A percentile compares a stretch with the other conserved stretches of the same genome.
Evolutionary conservation across 1,284 basidiomycete genomes (phyloP).

Genomic region (Xerocomus nothofagi): DNA sequence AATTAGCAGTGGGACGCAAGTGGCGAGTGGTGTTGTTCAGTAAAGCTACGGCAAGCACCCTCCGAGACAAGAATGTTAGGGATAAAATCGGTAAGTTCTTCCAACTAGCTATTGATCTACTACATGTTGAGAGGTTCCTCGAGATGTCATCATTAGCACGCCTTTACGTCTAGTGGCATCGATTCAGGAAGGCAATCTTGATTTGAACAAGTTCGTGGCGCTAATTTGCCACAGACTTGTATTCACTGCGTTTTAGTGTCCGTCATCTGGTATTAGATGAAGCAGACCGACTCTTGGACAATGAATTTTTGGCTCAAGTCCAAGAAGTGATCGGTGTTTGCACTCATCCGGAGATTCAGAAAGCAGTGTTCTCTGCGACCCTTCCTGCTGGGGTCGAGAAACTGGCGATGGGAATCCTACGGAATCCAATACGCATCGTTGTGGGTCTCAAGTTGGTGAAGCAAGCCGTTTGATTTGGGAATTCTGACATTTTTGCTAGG

Average conservation of each 20-base stretch:
- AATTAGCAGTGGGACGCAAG: constrained; percentile 78
- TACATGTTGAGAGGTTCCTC: not conserved
- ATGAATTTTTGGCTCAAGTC: constrained; percentile 87
- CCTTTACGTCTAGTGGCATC: constrained; percentile 77
- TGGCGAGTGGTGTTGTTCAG: constrained; percentile 85
- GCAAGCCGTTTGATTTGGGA: not conserved
- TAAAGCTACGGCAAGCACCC: constrained; percentile 78
- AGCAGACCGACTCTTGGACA: constrained; percentile 87
- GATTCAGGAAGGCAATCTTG: constrained; percentile 64
- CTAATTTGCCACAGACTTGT: not conserved
- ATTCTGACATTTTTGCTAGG: constrained; percentile 44
- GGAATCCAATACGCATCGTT: constrained; percentile 83
- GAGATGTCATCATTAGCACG: constrained; percentile 82
- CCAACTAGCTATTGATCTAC: not conserved
- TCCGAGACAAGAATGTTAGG: constrained; percentile 65
- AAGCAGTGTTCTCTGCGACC: constrained; percentile 93
- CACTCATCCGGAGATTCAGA: constrained; percentile 71
- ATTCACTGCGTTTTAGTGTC: constrained; percentile 50
- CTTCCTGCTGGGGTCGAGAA: constrained; percentile 89
- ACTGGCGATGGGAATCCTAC: constrained; percentile 82
- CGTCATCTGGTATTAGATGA: constrained; percentile 87
- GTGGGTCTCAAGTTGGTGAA: constrained; percentile 84
- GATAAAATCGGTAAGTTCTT: constrained; percentile 69
- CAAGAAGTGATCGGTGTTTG: constrained; percentile 89
- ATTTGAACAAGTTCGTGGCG: constrained; percentile 66